Evolutionary conservation across 352 stramenopile genomes (phyloP).

Genomic region (Aphanomyces astaci): DNA sequence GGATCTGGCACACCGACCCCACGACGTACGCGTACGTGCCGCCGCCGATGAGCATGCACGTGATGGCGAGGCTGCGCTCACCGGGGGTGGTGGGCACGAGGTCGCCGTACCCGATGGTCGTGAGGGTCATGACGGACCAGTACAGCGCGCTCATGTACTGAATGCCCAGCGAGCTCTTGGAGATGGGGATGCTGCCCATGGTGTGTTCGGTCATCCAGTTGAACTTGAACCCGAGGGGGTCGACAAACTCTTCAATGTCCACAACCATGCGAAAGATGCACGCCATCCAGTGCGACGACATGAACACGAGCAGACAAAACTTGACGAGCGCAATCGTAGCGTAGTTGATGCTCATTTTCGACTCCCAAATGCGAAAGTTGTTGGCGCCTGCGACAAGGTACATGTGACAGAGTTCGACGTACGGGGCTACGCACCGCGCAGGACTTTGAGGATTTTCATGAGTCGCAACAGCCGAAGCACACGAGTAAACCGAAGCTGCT

Average conservation of each 20-base stretch:
- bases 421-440: neutral
- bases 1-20: constrained; percentile 21
- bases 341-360: constrained; percentile 21
- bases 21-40: constrained; percentile 24
- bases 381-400: neutral
- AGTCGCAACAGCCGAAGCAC: constrained; percentile 10
- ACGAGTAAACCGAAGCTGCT: constrained; percentile 14
- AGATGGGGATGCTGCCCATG: constrained; percentile 27
- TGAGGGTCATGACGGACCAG: constrained; percentile 74
- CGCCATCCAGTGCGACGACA: constrained; percentile 42
- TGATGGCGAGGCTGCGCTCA: constrained; percentile 35
- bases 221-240: constrained; percentile 52
- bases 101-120: constrained; percentile 71
- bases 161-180: constrained; percentile 34
- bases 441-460: constrained; percentile 21
- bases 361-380: constrained; percentile 4
- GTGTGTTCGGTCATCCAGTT: constrained; percentile 44
- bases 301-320: constrained; percentile 21
- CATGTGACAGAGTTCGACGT: neutral
- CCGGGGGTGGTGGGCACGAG: constrained; percentile 42
- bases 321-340: constrained; percentile 10
- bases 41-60: constrained; percentile 24
- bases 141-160: constrained; percentile 68
- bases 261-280: constrained; percentile 49
- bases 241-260: constrained; percentile 55